Conservation (phyloP, 1,284 basidiomycete genomes). For the Ceratobasidium papillatum region DNA sequence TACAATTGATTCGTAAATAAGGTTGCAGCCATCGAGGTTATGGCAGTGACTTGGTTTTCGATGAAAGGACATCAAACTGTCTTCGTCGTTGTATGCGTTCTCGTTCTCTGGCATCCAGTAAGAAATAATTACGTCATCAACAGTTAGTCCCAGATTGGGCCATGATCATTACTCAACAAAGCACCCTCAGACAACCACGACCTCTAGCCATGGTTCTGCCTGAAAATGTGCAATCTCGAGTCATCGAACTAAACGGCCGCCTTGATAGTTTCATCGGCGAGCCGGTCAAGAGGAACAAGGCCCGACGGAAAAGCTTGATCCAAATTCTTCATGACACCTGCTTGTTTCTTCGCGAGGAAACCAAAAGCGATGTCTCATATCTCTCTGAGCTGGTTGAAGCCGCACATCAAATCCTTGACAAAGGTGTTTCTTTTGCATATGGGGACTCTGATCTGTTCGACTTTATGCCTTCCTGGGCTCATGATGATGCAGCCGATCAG, state of each 20-base stretch:
- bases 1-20: too few relatives aligned
- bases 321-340: slow-evolving; percentile 5
- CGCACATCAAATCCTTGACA: not conserved
- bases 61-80: too few relatives aligned
- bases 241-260: not conserved
- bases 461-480: slow-evolving; percentile 36
- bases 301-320: not conserved
- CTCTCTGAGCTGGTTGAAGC: slow-evolving; percentile 3
- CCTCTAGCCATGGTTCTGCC: not conserved
- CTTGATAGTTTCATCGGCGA: not conserved
- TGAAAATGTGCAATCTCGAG: not conserved
- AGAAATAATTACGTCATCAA: too few relatives aligned
- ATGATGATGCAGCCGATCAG: not conserved
- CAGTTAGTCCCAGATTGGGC: too few relatives aligned
- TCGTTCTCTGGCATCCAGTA: too few relatives aligned
- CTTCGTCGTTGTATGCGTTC: too few relatives aligned
- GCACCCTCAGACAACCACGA: too few relatives aligned
- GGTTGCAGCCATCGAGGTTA: too few relatives aligned
- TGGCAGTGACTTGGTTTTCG: too few relatives aligned
- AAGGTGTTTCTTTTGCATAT: not conserved
- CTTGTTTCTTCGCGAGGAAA: not conserved
- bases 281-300: not conserved
- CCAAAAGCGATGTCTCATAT: not conserved
- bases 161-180: too few relatives aligned
- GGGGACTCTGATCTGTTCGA: not conserved